These are phyloP conservation scores for Ganoderma meredithae DNA, from an alignment of 1,284 basidiomycete genomes.

Conservation along the genomic window DNA sequence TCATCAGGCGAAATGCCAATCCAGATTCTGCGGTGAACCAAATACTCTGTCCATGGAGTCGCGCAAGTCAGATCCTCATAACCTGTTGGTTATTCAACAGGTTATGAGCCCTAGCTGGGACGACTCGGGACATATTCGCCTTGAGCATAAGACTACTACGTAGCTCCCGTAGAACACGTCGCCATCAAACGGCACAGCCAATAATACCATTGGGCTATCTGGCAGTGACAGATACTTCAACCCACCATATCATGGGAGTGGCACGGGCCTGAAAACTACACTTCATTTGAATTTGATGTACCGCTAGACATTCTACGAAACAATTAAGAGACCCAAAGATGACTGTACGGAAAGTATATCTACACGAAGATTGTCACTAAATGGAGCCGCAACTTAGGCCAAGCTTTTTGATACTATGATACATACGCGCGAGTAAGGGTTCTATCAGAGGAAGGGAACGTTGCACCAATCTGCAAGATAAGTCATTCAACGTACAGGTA, in stretches of 20 bases:
- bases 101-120: constrained; percentile 31
- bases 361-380: constrained; percentile 9
- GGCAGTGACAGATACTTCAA: neutral
- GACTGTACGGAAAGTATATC: neutral
- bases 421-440: neutral
- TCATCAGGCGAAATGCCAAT: neutral
- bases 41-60: neutral
- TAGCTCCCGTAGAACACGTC: neutral
- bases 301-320: neutral
- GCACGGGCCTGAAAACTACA: neutral
- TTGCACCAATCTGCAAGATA: neutral
- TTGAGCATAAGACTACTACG: neutral
- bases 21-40: neutral
- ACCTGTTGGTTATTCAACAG: constrained; percentile 22
- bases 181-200: neutral
- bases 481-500: neutral
- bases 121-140: neutral
- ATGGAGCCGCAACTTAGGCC: neutral
- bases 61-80: constrained; percentile 22
- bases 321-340: constrained; percentile 2
- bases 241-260: neutral
- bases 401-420: constrained; percentile 2
- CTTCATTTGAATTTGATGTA: neutral
- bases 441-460: neutral
- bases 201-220: neutral